phyloP scores from a whole-genome alignment of 1,139 yeast species.

The Debaryomyces udenii region DNA sequence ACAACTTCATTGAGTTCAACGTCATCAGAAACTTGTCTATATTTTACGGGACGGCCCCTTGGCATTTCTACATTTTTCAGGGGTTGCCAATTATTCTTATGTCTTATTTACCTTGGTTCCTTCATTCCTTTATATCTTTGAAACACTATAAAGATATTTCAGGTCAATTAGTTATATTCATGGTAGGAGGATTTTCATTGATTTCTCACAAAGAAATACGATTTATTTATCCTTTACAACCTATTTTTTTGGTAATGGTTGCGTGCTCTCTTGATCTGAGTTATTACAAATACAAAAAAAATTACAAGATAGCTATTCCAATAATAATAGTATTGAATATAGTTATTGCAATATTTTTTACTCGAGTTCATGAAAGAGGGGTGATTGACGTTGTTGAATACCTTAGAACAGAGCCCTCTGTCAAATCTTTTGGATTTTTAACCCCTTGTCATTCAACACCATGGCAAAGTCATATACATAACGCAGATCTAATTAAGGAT shows the following conservation, averaged over 20 bases:
- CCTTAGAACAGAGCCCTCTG: constrained; percentile 46
- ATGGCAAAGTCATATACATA: constrained; percentile 83
- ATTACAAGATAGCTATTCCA: constrained; percentile 3
- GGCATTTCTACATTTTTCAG: constrained; percentile 84
- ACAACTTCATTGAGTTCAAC: constrained; percentile 76
- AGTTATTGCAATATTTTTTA: constrained; percentile 53
- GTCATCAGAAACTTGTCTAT: constrained; percentile 70
- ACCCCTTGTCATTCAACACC: constrained; percentile 99
- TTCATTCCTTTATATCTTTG: constrained; percentile 20
- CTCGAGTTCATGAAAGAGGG: constrained; percentile 80
- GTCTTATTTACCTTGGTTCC: constrained; percentile 62
- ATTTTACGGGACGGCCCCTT: constrained; percentile 84
- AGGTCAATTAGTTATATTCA: constrained; percentile 36
- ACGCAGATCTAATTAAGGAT: constrained; percentile 40
- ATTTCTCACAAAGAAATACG: constrained; percentile 89
- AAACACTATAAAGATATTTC: constrained; percentile 17
- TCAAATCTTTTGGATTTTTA: constrained; percentile 68
- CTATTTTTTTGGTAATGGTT: constrained; percentile 52
- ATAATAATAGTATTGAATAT: constrained; percentile 33
- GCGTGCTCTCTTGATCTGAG: constrained; percentile 15
- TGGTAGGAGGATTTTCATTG: constrained; percentile 58
- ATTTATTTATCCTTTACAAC: constrained; percentile 85
- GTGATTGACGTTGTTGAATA: constrained; percentile 67
- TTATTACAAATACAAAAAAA: constrained; percentile 9
- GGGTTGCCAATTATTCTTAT: constrained; percentile 77